A percentile compares a stretch with the other conserved stretches of the same genome.
Evolutionary conservation across 306 rosid genomes (phyloP).

Genomic region (Malus sieversii): DNA sequence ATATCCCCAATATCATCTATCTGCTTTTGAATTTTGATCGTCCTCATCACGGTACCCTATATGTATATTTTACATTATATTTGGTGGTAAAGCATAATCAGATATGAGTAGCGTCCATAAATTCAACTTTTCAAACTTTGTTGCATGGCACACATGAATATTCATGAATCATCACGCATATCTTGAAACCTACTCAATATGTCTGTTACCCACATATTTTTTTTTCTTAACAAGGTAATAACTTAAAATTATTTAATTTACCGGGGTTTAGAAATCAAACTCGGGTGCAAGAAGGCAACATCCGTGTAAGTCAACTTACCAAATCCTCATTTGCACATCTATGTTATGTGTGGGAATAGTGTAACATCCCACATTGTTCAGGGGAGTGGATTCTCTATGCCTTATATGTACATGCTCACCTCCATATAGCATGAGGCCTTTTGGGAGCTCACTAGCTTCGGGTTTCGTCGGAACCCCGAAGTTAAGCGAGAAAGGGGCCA

Average conservation of each 20-base stretch:
- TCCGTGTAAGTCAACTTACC: background rate
- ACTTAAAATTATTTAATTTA: too few species aligned
- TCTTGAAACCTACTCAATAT: background rate
- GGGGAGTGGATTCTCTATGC: too few species aligned
- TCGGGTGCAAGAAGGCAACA: background rate
- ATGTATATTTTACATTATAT: background rate
- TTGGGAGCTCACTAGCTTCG: too few species aligned
- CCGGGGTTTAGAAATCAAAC: too few species aligned
- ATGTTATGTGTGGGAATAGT: background rate
- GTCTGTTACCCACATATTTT: background rate
- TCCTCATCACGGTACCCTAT: constrained; percentile 3
- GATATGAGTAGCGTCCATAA: constrained; percentile 16
- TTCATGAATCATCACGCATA: constrained; percentile 7
- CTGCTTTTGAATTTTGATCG: constrained; percentile 20
- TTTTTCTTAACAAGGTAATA: background rate
- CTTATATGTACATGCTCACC: too few species aligned
- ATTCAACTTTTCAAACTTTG: constrained; percentile 14
- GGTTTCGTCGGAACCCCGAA: too few species aligned
- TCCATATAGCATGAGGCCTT: too few species aligned
- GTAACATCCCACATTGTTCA: too few species aligned
- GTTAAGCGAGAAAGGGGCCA: too few species aligned
- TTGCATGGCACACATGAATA: constrained; percentile 12
- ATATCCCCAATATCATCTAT: constrained; percentile 16
- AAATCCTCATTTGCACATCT: background rate
- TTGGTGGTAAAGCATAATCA: background rate